Evolutionary conservation across 2,329 filamentous ascomycete species (phyloP).

Genomic region (Aspergillus caelatus): DNA sequence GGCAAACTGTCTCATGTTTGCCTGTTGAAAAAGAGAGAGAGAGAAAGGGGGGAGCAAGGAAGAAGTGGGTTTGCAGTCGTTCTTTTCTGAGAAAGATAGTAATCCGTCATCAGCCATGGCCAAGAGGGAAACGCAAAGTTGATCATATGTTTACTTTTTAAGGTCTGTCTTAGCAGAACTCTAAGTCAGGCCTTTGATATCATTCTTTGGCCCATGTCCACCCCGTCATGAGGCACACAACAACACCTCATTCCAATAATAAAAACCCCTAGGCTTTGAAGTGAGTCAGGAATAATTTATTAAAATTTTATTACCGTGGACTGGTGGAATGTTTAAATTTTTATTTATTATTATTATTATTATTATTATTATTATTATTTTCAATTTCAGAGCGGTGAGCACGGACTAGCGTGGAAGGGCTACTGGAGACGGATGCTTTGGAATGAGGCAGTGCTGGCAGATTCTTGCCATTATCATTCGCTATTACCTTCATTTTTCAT

Average conservation of each 20-base stretch:
- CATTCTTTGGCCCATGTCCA: not conserved
- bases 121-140: not conserved
- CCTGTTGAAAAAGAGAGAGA: not conserved
- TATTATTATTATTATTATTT: no score
- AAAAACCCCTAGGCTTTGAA: not conserved
- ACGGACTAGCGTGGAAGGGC: constrained; percentile 18
- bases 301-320: not conserved
- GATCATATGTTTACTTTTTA: constrained; percentile 6
- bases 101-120: not conserved
- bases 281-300: constrained; percentile 9
- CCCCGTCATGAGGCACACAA: not conserved
- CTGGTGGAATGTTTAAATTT: not conserved
- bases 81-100: not conserved
- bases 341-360: no score
- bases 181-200: constrained; percentile 1
- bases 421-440: constrained; percentile 17
- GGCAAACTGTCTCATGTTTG: constrained; percentile 3
- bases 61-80: not conserved
- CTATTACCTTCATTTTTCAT: constrained; percentile 8
- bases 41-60: not conserved
- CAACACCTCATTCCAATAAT: not conserved
- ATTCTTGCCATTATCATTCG: constrained; percentile 13
- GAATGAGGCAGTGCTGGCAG: constrained; percentile 28
- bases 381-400: constrained; percentile 23
- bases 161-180: constrained; percentile 5